Evolutionary conservation across 441 rosid species (phyloP), one percentile per base, ranked within the genome.

Genomic region (Populus hybrid): DNA sequence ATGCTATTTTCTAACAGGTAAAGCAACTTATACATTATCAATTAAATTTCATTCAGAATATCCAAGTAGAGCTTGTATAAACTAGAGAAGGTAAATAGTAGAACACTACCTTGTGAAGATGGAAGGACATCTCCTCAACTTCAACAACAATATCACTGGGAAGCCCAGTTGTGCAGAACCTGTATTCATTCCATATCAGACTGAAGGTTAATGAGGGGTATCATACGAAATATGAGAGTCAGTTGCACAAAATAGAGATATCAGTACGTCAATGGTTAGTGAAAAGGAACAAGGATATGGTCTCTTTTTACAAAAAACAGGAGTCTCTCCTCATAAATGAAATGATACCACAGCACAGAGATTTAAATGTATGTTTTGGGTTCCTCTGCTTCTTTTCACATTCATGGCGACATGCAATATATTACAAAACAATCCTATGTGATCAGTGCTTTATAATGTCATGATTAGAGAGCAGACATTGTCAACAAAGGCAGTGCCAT

Each of bases 111-210:
- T 92, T 96, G 91, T 96, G 99, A 78, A 94, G 98, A 86, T 96
- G 99, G 78, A 94, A 96, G 76, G 97, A 91, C 97, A 94, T 94
- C 67, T 91, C 97, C 57, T 88, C 98, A 78, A 91, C 98, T 89
- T 94, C 96, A 82, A 96, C 94, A 46, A 84, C 86, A 74, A 94
- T 84, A 80, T 96, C 99, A 79, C 98, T 92, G 9, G 98, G 98
- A 78, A 96, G 98, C 77, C 98, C 98, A 36, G 94, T 88, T 67
- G 98, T 91, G 82, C 98, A 96, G 89, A 96, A 94, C 99, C 98
- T 94, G 75, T 35, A 77, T 64, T 69, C 61, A 72, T 59, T 67
- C 50, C 50, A 42, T 10, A 42, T 11, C 50, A 42, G 14, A 42
- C 50, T 42, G 3, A 42, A 10, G 50, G 50, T 42, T 42, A 42